phyloP scores from a whole-genome alignment of 2,329 filamentous ascomycete species.

The Cladorrhinum sp. region DNA sequence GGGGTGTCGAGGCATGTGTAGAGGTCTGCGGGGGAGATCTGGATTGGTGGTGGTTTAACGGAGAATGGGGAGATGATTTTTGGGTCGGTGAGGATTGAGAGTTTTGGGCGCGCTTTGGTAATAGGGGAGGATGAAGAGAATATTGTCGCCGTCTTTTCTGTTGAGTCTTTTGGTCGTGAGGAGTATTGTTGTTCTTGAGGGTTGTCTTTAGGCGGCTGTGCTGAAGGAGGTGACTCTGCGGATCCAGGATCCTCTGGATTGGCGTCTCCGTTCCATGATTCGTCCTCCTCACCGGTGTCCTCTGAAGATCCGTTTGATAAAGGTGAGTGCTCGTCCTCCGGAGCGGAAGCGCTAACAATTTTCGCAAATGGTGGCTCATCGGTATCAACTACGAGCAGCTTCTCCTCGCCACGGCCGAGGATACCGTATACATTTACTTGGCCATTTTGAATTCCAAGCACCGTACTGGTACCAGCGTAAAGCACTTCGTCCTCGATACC shows the following conservation, averaged over 20 bases:
- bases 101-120: conserved; percentile 5
- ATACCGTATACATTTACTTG: conserved; percentile 59
- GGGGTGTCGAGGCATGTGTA: background rate
- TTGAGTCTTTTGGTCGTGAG: too few relatives aligned
- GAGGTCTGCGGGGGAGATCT: background rate
- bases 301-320: background rate
- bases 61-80: conserved; percentile 1
- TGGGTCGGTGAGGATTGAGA: conserved; percentile 10
- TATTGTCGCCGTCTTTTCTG: background rate
- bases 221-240: background rate
- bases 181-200: background rate
- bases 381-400: conserved; percentile 57
- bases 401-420: conserved; percentile 59
- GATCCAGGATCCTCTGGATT: background rate
- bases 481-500: conserved; percentile 57
- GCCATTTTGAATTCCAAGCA: conserved; percentile 56
- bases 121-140: background rate
- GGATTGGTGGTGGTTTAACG: background rate
- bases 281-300: background rate
- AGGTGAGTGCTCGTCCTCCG: background rate
- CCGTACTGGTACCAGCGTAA: conserved; percentile 63
- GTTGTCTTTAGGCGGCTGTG: background rate
- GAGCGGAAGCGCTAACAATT: conserved; percentile 29
- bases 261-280: background rate
- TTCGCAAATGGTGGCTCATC: conserved; percentile 34